Evolutionary conservation across 805 yeast species (phyloP).

Genomic region (Pichia phayaonensis): DNA sequence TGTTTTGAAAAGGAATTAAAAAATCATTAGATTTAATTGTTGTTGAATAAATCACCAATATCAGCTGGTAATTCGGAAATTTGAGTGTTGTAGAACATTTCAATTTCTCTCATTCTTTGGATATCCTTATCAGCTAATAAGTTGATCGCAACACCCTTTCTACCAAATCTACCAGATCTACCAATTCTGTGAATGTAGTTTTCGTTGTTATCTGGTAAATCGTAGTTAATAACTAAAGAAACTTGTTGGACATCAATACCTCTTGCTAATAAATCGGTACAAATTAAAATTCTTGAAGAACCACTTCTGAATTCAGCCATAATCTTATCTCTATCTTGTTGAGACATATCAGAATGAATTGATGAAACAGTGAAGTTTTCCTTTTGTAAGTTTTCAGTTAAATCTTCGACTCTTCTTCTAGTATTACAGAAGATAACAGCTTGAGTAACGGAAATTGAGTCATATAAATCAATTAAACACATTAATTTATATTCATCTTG

Average conservation of each 20-base stretch:
- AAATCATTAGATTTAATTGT: neutral
- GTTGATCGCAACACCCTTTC: constrained; percentile 97
- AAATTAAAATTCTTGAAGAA: constrained; percentile 83
- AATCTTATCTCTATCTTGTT: constrained; percentile 86
- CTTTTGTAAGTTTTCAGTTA: constrained; percentile 68
- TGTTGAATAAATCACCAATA: constrained; percentile 41
- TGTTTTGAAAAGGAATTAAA: neutral
- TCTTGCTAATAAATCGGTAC: constrained; percentile 97
- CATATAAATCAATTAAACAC: constrained; percentile 89
- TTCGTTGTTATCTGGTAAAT: constrained; percentile 86
- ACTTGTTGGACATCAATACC: constrained; percentile 99
- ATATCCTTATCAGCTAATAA: constrained; percentile 78
- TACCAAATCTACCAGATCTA: constrained; percentile 96
- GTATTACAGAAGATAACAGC: constrained; percentile 98
- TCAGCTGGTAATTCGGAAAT: constrained; percentile 76
- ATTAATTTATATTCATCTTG: constrained; percentile 93
- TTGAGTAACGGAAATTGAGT: constrained; percentile 90
- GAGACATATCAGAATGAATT: constrained; percentile 97
- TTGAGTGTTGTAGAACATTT: constrained; percentile 64
- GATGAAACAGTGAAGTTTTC: constrained; percentile 88
- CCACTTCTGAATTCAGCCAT: constrained; percentile 97
- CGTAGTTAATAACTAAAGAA: constrained; percentile 91
- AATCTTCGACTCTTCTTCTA: constrained; percentile 88
- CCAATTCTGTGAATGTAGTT: constrained; percentile 97
- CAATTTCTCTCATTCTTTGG: constrained; percentile 65